These are phyloP conservation scores for Nicotiana attenuata DNA, from an alignment of 257 asterid species.

Conservation along the genomic window DNA sequence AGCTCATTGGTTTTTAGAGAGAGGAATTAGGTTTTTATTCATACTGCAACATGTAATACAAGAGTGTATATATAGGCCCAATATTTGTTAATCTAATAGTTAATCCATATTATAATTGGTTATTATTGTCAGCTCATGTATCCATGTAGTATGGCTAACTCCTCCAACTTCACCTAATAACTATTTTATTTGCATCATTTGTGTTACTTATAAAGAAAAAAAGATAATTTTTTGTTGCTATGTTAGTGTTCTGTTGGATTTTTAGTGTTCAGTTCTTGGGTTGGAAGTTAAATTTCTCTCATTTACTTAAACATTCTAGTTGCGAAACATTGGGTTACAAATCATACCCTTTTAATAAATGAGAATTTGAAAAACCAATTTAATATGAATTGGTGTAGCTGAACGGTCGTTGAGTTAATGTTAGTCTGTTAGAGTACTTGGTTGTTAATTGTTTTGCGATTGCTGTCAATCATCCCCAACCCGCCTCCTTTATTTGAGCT, in stretches of 20 bases:
- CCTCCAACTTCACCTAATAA: too few species aligned
- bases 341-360: neutral
- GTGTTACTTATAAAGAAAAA: too few species aligned
- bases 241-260: neutral
- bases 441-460: neutral
- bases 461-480: neutral
- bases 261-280: neutral
- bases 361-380: neutral
- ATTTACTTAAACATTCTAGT: neutral
- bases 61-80: too few species aligned
- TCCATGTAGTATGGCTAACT: too few species aligned
- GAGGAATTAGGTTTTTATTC: too few species aligned
- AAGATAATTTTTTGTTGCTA: neutral
- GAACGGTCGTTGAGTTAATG: neutral
- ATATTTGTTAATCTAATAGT: too few species aligned
- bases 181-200: too few species aligned
- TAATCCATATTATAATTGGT: too few species aligned
- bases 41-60: too few species aligned
- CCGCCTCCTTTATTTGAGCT: neutral
- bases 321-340: neutral
- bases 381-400: neutral
- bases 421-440: neutral
- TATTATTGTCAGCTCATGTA: too few species aligned
- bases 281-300: neutral
- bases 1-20: too few species aligned